Evolutionary conservation across 2,329 filamentous ascomycete genomes (phyloP), one percentile per base, ranked within the genome.

Genomic region (Xylariales sp.): DNA sequence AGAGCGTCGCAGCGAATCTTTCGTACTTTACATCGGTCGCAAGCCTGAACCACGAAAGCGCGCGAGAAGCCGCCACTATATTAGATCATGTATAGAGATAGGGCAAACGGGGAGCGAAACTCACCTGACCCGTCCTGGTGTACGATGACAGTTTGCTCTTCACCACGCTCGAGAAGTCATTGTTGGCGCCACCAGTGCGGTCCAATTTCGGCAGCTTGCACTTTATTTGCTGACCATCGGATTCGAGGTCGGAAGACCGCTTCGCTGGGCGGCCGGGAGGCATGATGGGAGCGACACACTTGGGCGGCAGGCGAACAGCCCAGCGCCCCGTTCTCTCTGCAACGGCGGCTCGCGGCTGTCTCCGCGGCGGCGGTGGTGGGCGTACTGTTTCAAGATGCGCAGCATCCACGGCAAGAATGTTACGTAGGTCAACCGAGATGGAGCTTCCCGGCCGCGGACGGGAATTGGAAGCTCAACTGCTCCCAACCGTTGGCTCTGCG

Each of bases 1-100:
- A 85, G 71, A 38, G 81, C 83, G 66, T 94, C 88, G 70, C 88
- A 94, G 56, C 86, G 80, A 52, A 94, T 94, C 65, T 95, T 95
- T 50, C 88, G 80, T 61, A 87, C 84, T 75, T 91, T 93, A 73
- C 88, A 94, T 40, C 88, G 75, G 63, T 94, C 88, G 70, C 88
- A 94, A 21, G 88, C 88, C 35, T 38, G 8, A 6, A 15, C n/a
- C 12, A 8, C 16, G 27, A 6, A 18, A 30, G 28, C 14, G 8
- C 14, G 23, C n/a, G n/a, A n/a, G n/a, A n/a, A n/a, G n/a, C n/a
- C n/a, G n/a, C n/a, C n/a, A n/a, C n/a, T n/a, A 18, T 18, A 31
- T 31, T 31, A 10, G 8, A 14, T 33, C 15, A 12, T n/a, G 18
- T 14, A 33, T 15, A 33, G 12, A 16, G n/a, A 31, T 15, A 12